Conservation (phyloP, 129 eudicot species). For the Oenanthe sinensis region DNA sequence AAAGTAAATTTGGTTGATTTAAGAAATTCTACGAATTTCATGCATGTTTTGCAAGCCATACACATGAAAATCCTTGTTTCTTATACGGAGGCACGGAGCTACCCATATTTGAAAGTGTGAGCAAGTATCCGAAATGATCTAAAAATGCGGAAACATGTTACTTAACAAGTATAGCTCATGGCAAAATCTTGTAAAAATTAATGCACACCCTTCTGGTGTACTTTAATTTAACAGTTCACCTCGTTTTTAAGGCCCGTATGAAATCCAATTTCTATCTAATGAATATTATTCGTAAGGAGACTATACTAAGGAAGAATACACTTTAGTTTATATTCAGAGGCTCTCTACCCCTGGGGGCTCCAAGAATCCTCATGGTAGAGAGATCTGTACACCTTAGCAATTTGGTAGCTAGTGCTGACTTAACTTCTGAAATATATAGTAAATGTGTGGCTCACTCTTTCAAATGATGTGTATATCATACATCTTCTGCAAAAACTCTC, state of each 20-base stretch:
- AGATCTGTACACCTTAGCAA: neutral
- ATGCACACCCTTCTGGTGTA: neutral
- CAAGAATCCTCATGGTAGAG: neutral
- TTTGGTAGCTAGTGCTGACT: neutral
- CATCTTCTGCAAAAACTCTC: slow-evolving; percentile 64
- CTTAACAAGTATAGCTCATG: neutral
- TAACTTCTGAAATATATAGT: slow-evolving; percentile 2
- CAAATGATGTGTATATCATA: slow-evolving; percentile 15
- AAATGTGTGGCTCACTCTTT: neutral
- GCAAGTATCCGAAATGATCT: neutral
- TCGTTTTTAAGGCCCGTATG: neutral
- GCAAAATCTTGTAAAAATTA: neutral
- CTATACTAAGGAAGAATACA: neutral
- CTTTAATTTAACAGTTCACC: neutral
- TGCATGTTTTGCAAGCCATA: too few relatives aligned
- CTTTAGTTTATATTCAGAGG: neutral
- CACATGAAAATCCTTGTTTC: too few relatives aligned
- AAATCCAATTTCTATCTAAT: neutral
- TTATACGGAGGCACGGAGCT: too few relatives aligned
- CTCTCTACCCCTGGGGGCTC: neutral
- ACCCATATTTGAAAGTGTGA: too few relatives aligned
- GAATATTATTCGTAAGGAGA: slow-evolving; percentile 6
- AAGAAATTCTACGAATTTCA: too few relatives aligned
- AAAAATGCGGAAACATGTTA: neutral
- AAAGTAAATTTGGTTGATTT: too few relatives aligned